A percentile compares a stretch with the other conserved stretches of the same genome.
Conservation (phyloP, 352 stramenopile species). For the Globisporangium emineosum region DNA sequence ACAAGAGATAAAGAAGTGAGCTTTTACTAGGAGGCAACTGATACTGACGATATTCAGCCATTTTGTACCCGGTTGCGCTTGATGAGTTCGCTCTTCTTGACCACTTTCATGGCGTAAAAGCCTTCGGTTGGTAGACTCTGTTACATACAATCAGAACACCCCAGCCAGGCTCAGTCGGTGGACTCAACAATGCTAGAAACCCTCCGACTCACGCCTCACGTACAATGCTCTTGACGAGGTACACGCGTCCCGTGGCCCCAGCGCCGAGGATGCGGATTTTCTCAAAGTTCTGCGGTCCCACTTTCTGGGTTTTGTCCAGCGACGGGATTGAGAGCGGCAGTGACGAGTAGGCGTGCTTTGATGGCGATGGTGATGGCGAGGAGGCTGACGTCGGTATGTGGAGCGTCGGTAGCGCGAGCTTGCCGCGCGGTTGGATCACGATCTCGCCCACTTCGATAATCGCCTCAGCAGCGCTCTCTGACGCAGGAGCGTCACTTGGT, state of each 20-base stretch:
- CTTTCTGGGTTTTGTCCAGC: constrained; percentile 12
- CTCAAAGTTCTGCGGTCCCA: constrained; percentile 49
- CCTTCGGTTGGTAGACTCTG: constrained; percentile 35
- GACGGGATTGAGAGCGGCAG: constrained; percentile 8
- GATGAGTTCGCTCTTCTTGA: constrained; percentile 51
- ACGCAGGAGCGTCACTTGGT: not conserved
- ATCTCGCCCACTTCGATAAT: not conserved
- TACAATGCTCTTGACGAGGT: constrained; percentile 44
- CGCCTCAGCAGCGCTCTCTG: not conserved
- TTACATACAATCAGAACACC: no score
- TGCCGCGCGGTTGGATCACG: constrained; percentile 6
- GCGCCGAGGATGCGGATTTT: constrained; percentile 44
- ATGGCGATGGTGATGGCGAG: not conserved
- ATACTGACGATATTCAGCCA: no score
- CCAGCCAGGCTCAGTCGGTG: no score
- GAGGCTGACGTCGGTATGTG: not conserved
- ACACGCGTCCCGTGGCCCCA: constrained; percentile 41
- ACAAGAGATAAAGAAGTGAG: no score
- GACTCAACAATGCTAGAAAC: no score
- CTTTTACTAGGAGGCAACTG: no score
- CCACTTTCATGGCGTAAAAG: constrained; percentile 58
- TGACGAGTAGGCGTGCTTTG: not conserved
- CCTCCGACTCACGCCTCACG: not conserved
- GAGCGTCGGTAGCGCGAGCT: not conserved
- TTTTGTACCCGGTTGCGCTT: constrained; percentile 35